Conservation (phyloP, 1,284 basidiomycete genomes). For the Mycena citricolor region DNA sequence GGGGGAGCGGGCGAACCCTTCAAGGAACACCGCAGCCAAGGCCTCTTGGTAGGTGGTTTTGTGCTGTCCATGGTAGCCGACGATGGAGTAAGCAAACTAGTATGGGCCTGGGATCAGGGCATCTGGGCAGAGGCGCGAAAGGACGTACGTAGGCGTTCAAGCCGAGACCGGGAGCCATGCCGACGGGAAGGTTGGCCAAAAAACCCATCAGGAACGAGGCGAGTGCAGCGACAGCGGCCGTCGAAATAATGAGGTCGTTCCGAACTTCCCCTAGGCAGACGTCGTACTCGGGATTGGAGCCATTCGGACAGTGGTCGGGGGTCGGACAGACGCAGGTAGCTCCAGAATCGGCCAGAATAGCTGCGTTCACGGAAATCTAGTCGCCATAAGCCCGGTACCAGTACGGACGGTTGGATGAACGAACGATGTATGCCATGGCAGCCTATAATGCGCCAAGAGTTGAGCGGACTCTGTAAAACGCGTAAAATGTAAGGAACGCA, state of each 20-base stretch:
- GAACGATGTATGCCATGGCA: conserved; percentile 68
- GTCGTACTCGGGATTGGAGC: conserved; percentile 53
- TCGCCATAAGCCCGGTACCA: conserved; percentile 18
- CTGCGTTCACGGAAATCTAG: conserved; percentile 83
- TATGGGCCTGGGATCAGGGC: conserved; percentile 3
- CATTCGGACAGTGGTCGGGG: conserved; percentile 50
- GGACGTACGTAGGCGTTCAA: conserved; percentile 78
- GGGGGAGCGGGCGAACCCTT: conserved; percentile 53
- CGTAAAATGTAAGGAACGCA: conserved; percentile 35
- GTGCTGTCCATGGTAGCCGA: conserved; percentile 80
- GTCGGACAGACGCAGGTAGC: conserved; percentile 79
- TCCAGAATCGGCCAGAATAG: conserved; percentile 75
- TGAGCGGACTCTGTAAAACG: not conserved
- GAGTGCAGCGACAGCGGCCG: conserved; percentile 76
- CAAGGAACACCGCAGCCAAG: conserved; percentile 85
- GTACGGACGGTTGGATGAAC: conserved; percentile 23
- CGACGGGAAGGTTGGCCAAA: conserved; percentile 83
- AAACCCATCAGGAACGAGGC: conserved; percentile 81
- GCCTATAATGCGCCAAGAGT: conserved; percentile 38
- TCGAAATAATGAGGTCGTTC: conserved; percentile 75
- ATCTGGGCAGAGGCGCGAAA: conserved; percentile 1
- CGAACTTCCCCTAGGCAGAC: conserved; percentile 66
- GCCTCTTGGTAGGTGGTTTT: conserved; percentile 79
- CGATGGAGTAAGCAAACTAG: conserved; percentile 86
- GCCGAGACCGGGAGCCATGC: conserved; percentile 77